Base-by-base conservation (phyloP, 768 basidiomycete genomes). In the Trametes coccinea region DNA sequence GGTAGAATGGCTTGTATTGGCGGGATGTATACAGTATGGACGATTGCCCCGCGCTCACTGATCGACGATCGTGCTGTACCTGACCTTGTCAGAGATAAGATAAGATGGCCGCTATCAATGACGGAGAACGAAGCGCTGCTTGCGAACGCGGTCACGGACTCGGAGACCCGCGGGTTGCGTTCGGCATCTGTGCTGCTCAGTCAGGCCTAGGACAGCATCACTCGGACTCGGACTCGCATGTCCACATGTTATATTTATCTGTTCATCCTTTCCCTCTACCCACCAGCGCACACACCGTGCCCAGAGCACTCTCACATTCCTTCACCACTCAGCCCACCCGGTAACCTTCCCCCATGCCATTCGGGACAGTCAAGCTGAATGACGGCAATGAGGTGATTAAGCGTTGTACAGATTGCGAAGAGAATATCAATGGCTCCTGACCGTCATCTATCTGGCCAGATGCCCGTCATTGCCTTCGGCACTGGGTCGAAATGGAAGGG, bases 391-490 rank as follows among this genome's bases (percentile, higher is more conserved):
- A 73, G 72, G 77, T 76, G 29, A 37, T 37, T 37, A 37, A 22
- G 34, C 34, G 6, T 37, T 5, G 34, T 37, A 5, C 34, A 37
- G 11, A 11, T 11, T 37, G 34, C 22, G 17, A 7, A 6, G 37
- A 39, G 7, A 46, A 11, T n/a, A 17, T 22, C n/a, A 46, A 11
- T n/a, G 16, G 16, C n/a, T n/a, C 40, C 14, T 30, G 22, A 30
- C 40, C 6, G 8, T 43, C n/a, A 54, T 6, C 31, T 56, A 14
- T 14, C 14, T 14, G 7, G 9, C 41, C 44, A 87, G 84, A 82
- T 89, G 47, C 87, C 87, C 11, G 71, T 74, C 16, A 82, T 89
- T 57, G 87, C 85, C 0, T 88, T 81, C 70, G 87, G 87, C 1
- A 82, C 86, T 0, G 86, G 86, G 6, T 78, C 76, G 33, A 80